Evolutionary conservation across 768 basidiomycete genomes (phyloP).

Genomic region (Mycena kentingensis): DNA sequence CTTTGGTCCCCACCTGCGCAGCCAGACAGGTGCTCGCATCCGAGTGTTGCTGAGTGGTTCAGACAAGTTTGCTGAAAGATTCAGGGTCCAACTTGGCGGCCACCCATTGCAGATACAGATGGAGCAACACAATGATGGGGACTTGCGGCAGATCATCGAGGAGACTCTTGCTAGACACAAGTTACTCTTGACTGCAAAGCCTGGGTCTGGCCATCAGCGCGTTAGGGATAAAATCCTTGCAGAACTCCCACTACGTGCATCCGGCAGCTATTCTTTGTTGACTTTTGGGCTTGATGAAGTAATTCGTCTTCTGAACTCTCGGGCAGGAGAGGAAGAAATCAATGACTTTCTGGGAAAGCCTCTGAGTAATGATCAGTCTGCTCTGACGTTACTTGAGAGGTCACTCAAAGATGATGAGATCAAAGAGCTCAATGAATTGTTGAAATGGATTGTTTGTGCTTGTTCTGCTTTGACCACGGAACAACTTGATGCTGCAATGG

Average conservation of each 20-base stretch:
- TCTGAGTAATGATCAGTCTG: conserved; percentile 2
- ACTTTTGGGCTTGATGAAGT: not conserved
- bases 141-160: not conserved
- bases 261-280: not conserved
- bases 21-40: not conserved
- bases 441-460: not conserved
- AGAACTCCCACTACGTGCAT: not conserved
- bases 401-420: conserved; percentile 1
- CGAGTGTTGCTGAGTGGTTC: not conserved
- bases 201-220: not conserved
- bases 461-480: not conserved
- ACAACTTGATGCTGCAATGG: conserved; percentile 3
- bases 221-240: not conserved
- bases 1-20: not conserved
- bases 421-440: not conserved
- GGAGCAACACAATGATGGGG: conserved; percentile 1
- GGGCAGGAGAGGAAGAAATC: not conserved
- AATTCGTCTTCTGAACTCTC: not conserved
- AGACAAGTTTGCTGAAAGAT: not conserved
- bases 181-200: not conserved
- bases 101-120: not conserved
- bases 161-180: not conserved
- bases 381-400: not conserved
- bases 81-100: not conserved
- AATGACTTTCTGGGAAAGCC: not conserved